Evolutionary conservation across 768 basidiomycete species (phyloP).

Genomic region (Trametes meyenii): DNA sequence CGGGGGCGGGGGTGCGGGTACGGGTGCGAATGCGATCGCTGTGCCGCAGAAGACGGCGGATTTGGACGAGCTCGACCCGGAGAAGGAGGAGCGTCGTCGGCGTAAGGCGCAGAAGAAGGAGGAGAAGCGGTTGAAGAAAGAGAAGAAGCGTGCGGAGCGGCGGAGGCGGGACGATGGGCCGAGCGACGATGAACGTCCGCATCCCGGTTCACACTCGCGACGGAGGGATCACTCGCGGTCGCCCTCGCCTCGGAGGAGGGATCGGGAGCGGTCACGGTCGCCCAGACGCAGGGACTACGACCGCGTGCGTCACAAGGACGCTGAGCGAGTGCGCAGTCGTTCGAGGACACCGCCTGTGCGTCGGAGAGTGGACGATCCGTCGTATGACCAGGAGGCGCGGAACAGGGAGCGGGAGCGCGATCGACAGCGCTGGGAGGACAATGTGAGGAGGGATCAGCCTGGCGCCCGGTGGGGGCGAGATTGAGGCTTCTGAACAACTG

Average conservation of each 20-base stretch:
- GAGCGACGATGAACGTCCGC: slow-evolving; percentile 15
- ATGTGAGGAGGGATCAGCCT: slow-evolving; percentile 43
- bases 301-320: slow-evolving; percentile 5
- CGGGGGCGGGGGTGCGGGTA: slow-evolving; percentile 24
- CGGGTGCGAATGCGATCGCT: slow-evolving; percentile 37
- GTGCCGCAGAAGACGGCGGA: slow-evolving; percentile 22
- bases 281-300: slow-evolving; percentile 28
- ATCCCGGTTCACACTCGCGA: background rate
- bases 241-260: slow-evolving; percentile 3
- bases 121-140: slow-evolving; percentile 59
- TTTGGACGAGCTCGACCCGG: slow-evolving; percentile 24
- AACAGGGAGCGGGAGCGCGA: slow-evolving; percentile 47
- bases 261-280: slow-evolving; percentile 39
- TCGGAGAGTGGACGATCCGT: slow-evolving; percentile 22
- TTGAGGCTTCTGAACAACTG: slow-evolving; percentile 13
- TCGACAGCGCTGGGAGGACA: slow-evolving; percentile 53
- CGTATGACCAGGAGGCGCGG: slow-evolving; percentile 39
- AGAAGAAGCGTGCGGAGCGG: slow-evolving; percentile 38
- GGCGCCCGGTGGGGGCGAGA: slow-evolving; percentile 32
- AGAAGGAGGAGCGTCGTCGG: slow-evolving; percentile 38
- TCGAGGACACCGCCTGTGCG: slow-evolving; percentile 24
- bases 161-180: slow-evolving; percentile 13
- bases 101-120: slow-evolving; percentile 54
- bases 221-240: slow-evolving; percentile 31
- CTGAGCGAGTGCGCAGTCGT: slow-evolving; percentile 15